Percentiles rank a stretch among this genome's conserved stretches.
These are phyloP conservation scores for Phytophthora cactorum DNA, from an alignment of 352 stramenopile genomes.

Conservation along the genomic window DNA sequence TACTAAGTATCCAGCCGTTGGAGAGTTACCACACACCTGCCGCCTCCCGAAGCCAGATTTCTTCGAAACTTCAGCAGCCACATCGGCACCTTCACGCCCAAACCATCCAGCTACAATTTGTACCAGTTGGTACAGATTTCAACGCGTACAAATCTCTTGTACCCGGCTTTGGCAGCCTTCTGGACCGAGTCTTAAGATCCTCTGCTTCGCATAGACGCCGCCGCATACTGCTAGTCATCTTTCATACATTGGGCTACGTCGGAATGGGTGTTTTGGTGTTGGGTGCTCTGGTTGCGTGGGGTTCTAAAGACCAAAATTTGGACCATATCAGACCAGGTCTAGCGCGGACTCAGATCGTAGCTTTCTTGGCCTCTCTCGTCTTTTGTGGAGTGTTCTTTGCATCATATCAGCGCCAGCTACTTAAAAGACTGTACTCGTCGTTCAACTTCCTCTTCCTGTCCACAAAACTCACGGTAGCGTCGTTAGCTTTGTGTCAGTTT, in stretches of 20 bases:
- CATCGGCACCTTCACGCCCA: neutral
- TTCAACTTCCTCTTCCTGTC: constrained; percentile 42
- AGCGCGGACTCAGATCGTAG: neutral
- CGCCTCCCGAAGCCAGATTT: neutral
- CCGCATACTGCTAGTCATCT: neutral
- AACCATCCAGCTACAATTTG: neutral
- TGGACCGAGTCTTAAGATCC: neutral
- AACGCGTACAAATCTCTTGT: neutral
- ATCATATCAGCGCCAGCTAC: neutral
- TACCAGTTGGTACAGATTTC: neutral
- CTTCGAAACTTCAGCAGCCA: neutral
- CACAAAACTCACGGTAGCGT: constrained; percentile 28
- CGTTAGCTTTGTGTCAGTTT: constrained; percentile 27
- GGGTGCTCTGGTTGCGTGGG: neutral
- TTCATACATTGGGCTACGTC: neutral
- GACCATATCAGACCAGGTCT: neutral
- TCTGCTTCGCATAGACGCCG: neutral
- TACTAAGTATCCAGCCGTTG: constrained; percentile 28
- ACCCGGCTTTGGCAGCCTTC: neutral
- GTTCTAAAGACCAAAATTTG: neutral
- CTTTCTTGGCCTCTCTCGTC: neutral
- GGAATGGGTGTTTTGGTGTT: neutral
- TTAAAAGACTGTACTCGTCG: constrained; percentile 30
- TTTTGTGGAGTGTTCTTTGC: neutral
- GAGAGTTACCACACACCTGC: constrained; percentile 11